Evolutionary conservation across 345 rosid genomes (phyloP).

Genomic region (Eucalyptus rudis): DNA sequence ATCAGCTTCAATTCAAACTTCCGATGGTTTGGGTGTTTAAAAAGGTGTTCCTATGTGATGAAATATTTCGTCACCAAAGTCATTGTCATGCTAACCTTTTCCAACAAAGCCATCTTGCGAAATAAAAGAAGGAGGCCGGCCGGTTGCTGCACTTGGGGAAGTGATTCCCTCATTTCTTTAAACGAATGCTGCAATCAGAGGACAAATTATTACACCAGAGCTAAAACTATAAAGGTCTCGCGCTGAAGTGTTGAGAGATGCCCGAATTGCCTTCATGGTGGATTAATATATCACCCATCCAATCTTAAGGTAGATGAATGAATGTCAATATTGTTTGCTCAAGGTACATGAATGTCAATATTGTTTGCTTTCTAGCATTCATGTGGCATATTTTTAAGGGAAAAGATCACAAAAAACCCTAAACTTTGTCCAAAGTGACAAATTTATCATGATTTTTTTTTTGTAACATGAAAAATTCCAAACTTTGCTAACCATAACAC

Average conservation of each 20-base stretch:
- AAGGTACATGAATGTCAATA: too few species aligned
- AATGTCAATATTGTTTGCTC: too few species aligned
- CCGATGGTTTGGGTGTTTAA: neutral
- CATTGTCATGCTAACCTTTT: neutral
- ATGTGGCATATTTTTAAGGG: too few species aligned
- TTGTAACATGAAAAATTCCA: too few species aligned
- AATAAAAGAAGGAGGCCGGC: neutral
- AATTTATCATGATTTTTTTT: too few species aligned
- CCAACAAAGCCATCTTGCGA: neutral
- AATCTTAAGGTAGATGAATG: neutral
- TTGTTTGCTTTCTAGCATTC: too few species aligned
- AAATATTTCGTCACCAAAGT: neutral
- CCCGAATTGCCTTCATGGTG: neutral
- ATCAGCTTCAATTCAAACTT: neutral
- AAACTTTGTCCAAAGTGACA: too few species aligned
- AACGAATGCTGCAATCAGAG: neutral
- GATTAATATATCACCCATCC: neutral
- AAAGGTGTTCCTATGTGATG: neutral
- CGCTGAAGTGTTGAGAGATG: neutral
- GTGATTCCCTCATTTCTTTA: neutral
- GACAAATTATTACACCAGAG: neutral
- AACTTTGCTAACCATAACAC: accelerated
- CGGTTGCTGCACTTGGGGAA: neutral
- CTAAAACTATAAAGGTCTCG: neutral
- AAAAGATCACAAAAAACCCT: accelerated